Evolutionary conservation across 331 rosid genomes (phyloP).

Genomic region (Saraca asoca): DNA sequence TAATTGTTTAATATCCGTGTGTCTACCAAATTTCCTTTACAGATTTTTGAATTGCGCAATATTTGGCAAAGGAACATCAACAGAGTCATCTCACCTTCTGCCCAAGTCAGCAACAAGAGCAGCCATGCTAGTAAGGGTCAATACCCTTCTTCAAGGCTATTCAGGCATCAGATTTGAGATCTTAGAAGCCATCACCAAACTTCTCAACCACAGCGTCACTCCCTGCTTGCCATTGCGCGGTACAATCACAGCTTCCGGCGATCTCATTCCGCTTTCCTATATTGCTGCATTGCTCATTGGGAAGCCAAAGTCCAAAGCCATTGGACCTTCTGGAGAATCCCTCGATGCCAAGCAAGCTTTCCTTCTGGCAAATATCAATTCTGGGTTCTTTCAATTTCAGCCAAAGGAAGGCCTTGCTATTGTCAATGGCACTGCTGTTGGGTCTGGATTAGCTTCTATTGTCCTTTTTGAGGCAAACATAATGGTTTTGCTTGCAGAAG

Average conservation of each 20-base stretch:
- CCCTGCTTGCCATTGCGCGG: slow-evolving; percentile 44
- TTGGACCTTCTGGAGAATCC: slow-evolving; percentile 44
- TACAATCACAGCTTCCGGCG: slow-evolving; percentile 49
- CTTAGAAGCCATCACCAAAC: slow-evolving; percentile 45
- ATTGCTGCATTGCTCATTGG: slow-evolving; percentile 43
- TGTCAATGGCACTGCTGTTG: slow-evolving; percentile 49
- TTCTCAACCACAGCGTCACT: slow-evolving; percentile 43
- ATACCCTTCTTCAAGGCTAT: slow-evolving; percentile 52
- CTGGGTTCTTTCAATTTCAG: slow-evolving; percentile 44
- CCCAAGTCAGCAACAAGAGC: slow-evolving; percentile 50
- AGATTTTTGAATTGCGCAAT: slow-evolving; percentile 48
- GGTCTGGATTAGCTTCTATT: slow-evolving; percentile 43
- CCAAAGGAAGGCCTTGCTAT: slow-evolving; percentile 52
- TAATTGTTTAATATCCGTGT: not conserved
- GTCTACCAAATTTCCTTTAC: not conserved
- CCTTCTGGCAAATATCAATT: slow-evolving; percentile 36
- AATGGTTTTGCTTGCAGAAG: slow-evolving; percentile 39
- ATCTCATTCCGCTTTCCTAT: slow-evolving; percentile 48
- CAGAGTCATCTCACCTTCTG: slow-evolving; percentile 40
- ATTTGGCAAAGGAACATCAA: slow-evolving; percentile 29
- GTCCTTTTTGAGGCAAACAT: slow-evolving; percentile 52
- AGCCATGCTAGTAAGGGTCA: slow-evolving; percentile 51
- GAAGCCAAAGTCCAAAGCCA: slow-evolving; percentile 39
- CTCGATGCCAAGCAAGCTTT: slow-evolving; percentile 43
- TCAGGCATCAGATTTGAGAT: slow-evolving; percentile 51